phyloP scores from a whole-genome alignment of 2,329 filamentous ascomycete genomes.

The Verruconis gallopava region DNA sequence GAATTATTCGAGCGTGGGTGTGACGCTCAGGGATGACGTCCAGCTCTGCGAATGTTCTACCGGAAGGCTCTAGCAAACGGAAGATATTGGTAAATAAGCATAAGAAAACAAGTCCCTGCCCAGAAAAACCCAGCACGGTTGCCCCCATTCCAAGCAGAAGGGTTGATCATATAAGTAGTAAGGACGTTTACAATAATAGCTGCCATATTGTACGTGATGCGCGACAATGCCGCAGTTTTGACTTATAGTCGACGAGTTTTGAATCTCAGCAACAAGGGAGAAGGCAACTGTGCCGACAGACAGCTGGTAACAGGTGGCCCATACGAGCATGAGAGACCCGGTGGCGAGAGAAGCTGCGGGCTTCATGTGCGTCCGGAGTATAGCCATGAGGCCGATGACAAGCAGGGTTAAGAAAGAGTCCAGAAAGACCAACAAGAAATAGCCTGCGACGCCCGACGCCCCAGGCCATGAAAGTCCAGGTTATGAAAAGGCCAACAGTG shows the following conservation, averaged over 20 bases:
- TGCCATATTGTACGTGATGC: conserved; percentile 65
- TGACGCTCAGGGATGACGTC: conserved; percentile 70
- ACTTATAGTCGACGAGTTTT: conserved; percentile 72
- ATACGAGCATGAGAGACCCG: conserved; percentile 38
- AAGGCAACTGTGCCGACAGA: conserved; percentile 85
- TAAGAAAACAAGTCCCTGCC: conserved; percentile 67
- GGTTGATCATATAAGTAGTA: conserved; percentile 89
- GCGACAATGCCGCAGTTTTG: conserved; percentile 80
- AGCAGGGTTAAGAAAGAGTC: conserved; percentile 55
- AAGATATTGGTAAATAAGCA: conserved; percentile 74
- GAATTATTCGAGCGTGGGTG: conserved; percentile 61
- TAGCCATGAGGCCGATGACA: conserved; percentile 70
- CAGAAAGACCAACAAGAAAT: conserved; percentile 57
- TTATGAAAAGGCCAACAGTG: conserved; percentile 68
- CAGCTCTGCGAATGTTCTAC: conserved; percentile 73
- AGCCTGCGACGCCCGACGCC: conserved; percentile 64
- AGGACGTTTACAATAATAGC: conserved; percentile 70
- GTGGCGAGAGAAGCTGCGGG: conserved; percentile 34
- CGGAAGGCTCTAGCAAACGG: conserved; percentile 65
- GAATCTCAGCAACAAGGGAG: conserved; percentile 74
- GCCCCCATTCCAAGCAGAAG: conserved; percentile 72
- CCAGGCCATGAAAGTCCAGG: conserved; percentile 66
- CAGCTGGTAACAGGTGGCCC: conserved; percentile 73
- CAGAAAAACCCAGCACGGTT: conserved; percentile 86
- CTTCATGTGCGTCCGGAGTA: conserved; percentile 34